Evolutionary conservation across 192 early-diverging fungal species (phyloP), one percentile per base, ranked within the genome.

Genomic region (Backusella westeae): DNA sequence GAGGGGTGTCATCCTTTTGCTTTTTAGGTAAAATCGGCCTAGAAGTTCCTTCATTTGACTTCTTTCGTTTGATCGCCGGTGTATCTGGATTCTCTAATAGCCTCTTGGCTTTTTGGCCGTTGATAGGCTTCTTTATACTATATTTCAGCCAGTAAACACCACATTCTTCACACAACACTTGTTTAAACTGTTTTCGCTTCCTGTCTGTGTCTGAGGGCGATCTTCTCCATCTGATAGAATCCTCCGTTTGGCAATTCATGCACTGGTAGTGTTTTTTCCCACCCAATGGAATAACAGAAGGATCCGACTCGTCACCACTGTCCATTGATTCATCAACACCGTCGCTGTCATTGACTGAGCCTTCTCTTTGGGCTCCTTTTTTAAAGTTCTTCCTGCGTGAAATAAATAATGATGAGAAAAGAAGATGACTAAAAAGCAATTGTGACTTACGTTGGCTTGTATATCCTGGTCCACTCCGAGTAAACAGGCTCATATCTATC

Each of bases 61-160:
- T 69, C 29, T 69, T 69, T 26, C 68, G 68, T 41, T 69, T 69
- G 3, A 69, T 38, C 10, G 10, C 0, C 10, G 35, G 68, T 26
- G 68, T 41, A 0, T 35, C 38, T 10, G n/a, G n/a, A 36, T 38
- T 8, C 9, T 36, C 38, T 10, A 38, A 15, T 2, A 21, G 34
- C 14, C 10, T 41, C 6, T 35, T 63, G 9, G 3, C 6, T 12
- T 21, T 36, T 12, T 7, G 17, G 4, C 35, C 21, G 12, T 39
- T 66, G 2, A 89, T 42, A 1, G 79, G 75, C 6, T 67, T 81
- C 23, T 82, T 80, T 9, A 80, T 80, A 17, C 80, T 82, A 78
- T 90, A 90, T 23, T 89, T 87, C 9, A 89, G 56, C 89, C 89
- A 90, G 56, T 89, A 85, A 38, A 79, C 80, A 35, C 87, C 87